Evolutionary conservation across 139 green algal species (phyloP).

Genomic region (Chlamydomonas sp.): DNA sequence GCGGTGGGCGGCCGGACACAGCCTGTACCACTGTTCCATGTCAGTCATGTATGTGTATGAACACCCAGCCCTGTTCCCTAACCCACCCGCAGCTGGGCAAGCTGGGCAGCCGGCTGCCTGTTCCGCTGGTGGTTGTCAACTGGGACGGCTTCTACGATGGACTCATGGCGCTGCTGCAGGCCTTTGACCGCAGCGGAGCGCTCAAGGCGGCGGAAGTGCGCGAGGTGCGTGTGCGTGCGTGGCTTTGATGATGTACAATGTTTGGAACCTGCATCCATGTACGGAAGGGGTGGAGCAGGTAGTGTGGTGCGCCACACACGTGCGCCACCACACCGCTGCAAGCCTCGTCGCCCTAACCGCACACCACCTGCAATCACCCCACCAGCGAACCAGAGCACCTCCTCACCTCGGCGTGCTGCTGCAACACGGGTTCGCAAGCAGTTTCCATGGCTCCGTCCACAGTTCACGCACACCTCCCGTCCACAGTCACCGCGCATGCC

Average conservation of each 20-base stretch:
- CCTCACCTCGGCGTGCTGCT: neutral
- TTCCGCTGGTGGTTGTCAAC: conserved; percentile 58
- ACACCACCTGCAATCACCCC: neutral
- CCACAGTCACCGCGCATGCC: too few relatives aligned
- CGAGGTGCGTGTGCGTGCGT: neutral
- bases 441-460: too few relatives aligned
- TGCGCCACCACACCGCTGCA: too few relatives aligned
- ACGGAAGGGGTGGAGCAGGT: neutral
- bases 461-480: too few relatives aligned
- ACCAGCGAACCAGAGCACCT: neutral
- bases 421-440: too few relatives aligned
- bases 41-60: too few relatives aligned
- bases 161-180: conserved; percentile 58
- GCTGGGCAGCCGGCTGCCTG: conserved; percentile 23
- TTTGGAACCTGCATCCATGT: too few relatives aligned
- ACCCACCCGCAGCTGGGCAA: conserved; percentile 31
- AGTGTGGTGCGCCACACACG: neutral
- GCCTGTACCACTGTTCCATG: too few relatives aligned
- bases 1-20: too few relatives aligned
- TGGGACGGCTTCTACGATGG: conserved; percentile 73
- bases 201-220: conserved; percentile 21
- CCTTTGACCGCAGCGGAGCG: conserved; percentile 14
- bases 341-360: too few relatives aligned
- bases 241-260: neutral
- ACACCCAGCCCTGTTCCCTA: too few relatives aligned